Conservation (phyloP, 83 land plant genomes). For the Isoetes engelmannii region DNA sequence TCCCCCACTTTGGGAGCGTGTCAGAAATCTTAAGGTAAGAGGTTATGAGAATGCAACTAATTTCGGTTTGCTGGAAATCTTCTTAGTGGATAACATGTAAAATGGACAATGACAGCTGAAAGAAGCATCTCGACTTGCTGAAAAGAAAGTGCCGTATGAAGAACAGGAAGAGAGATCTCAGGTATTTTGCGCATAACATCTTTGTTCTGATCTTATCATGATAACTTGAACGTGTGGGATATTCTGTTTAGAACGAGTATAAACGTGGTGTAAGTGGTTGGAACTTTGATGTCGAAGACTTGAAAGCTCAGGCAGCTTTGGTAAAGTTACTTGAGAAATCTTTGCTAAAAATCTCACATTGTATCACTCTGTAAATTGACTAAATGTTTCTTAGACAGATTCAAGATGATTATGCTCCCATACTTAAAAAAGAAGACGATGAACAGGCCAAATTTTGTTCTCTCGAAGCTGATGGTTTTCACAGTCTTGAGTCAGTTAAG, state of each 20-base stretch:
- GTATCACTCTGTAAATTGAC: too few species aligned
- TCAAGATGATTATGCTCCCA: too few species aligned
- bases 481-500: too few species aligned
- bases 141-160: slow-evolving; percentile 84
- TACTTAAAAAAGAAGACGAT: too few species aligned
- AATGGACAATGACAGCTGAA: slow-evolving; percentile 43
- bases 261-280: slow-evolving; percentile 89
- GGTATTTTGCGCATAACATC: slow-evolving; percentile 28
- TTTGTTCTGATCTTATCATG: not conserved
- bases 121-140: slow-evolving; percentile 86
- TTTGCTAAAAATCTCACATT: too few species aligned
- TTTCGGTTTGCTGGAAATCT: not conserved
- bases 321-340: slow-evolving; percentile 25
- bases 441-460: too few species aligned
- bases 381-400: too few species aligned
- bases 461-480: too few species aligned
- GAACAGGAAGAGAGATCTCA: slow-evolving; percentile 91
- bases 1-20: slow-evolving; percentile 91
- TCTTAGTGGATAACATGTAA: not conserved
- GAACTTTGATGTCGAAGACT: slow-evolving; percentile 79
- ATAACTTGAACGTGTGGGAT: not conserved
- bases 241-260: slow-evolving; percentile 60
- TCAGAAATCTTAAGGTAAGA: slow-evolving; percentile 79
- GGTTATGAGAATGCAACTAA: not conserved
- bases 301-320: slow-evolving; percentile 83